A percentile compares a stretch with the other conserved stretches of the same genome.
Evolutionary conservation across 192 early-diverging fungal species (phyloP).

Genomic region (Chytriomyces sp.): DNA sequence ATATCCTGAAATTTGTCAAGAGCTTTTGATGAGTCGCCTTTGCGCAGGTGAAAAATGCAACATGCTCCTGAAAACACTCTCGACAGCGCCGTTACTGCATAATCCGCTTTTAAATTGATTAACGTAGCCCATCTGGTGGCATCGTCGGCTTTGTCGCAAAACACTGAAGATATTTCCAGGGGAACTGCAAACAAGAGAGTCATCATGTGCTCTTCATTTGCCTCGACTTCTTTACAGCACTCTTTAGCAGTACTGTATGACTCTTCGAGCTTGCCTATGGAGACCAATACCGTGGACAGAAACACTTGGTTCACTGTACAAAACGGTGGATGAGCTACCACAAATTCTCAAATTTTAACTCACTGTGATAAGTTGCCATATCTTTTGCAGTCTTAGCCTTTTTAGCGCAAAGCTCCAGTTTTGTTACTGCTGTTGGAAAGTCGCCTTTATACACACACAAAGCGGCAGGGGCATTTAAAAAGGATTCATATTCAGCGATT

Average conservation of each 20-base stretch:
- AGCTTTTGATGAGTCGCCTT: slow-evolving; percentile 9
- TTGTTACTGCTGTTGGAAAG: background rate
- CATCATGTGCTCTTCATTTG: slow-evolving; percentile 17
- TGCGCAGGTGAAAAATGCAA: slow-evolving; percentile 8
- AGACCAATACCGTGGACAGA: slow-evolving; percentile 6
- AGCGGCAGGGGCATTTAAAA: slow-evolving; percentile 4
- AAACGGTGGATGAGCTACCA: background rate
- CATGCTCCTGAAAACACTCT: slow-evolving; percentile 20
- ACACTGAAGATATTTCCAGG: slow-evolving; percentile 1
- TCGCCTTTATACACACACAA: slow-evolving; percentile 19
- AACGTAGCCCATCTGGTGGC: slow-evolving; percentile 6
- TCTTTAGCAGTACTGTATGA: slow-evolving; percentile 5
- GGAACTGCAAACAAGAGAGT: slow-evolving; percentile 8
- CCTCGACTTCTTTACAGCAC: slow-evolving; percentile 11
- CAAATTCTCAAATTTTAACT: background rate
- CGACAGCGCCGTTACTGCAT: background rate
- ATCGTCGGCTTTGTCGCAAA: slow-evolving; percentile 11
- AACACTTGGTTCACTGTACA: slow-evolving; percentile 20
- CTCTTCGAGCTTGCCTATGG: slow-evolving; percentile 15
- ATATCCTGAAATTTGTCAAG: slow-evolving; percentile 24
- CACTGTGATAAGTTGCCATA: slow-evolving; percentile 16
- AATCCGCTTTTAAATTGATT: slow-evolving; percentile 16
- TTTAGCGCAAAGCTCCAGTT: slow-evolving; percentile 12
- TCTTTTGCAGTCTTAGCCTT: slow-evolving; percentile 6
- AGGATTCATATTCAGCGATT: slow-evolving; percentile 1